A percentile compares a stretch with the other conserved stretches of the same genome.
These are phyloP conservation scores for Poronia punctata DNA, from an alignment of 495 filamentous ascomycete species.

Conservation along the genomic window DNA sequence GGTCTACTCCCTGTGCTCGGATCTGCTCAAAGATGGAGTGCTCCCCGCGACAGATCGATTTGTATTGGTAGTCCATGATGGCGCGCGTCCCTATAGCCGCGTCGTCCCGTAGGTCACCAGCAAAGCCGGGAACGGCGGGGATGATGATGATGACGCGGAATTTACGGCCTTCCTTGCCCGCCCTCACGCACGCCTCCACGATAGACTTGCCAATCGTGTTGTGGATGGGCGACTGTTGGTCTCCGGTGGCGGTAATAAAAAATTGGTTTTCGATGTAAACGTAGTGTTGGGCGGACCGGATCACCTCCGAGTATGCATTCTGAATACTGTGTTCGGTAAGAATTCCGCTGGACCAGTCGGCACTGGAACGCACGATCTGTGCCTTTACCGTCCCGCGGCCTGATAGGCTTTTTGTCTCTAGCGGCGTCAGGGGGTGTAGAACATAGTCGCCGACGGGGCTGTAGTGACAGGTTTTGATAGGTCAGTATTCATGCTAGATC, in stretches of 20 bases:
- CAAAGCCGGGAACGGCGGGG: conserved; percentile 87
- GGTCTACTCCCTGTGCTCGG: conserved; percentile 68
- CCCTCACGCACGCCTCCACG: conserved; percentile 78
- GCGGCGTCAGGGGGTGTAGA: conserved; percentile 65
- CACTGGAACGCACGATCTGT: conserved; percentile 78
- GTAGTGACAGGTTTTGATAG: too few species aligned
- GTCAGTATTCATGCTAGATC: too few species aligned
- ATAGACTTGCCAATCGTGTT: conserved; percentile 84
- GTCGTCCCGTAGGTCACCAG: conserved; percentile 76
- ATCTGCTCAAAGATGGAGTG: conserved; percentile 83
- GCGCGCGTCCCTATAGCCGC: conserved; percentile 80
- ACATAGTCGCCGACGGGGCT: conserved; percentile 76
- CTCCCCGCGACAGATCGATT: conserved; percentile 84
- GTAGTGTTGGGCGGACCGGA: conserved; percentile 77
- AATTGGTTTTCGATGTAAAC: conserved; percentile 99
- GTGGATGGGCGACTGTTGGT: conserved; percentile 74
- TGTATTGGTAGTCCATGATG: conserved; percentile 99
- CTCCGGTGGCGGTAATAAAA: conserved; percentile 92
- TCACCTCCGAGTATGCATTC: conserved; percentile 82
- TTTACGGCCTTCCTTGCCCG: conserved; percentile 76
- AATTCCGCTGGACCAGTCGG: conserved; percentile 95
- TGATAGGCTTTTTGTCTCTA: conserved; percentile 43
- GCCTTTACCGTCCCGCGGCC: conserved; percentile 64
- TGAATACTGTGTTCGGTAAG: conserved; percentile 85
- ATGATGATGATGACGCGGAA: conserved; percentile 88